Conservation (phyloP, 202 grass and related monocot genomes). For the Zoysia matrella region DNA sequence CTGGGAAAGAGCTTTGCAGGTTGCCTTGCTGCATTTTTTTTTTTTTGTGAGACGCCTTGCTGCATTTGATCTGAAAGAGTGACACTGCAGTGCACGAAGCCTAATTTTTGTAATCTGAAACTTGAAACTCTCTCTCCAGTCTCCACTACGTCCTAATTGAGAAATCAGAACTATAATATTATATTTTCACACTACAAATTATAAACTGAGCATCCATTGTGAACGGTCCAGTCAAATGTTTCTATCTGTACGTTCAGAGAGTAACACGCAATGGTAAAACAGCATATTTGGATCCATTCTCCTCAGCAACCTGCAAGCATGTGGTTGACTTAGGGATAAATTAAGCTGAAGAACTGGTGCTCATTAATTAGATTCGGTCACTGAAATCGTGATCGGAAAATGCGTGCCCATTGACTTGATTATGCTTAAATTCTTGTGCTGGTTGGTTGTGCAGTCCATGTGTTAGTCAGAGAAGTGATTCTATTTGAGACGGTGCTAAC, state of each 20-base stretch:
- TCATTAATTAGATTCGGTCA: slow-evolving; percentile 61
- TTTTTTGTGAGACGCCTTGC: too few species aligned
- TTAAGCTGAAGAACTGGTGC: slow-evolving; percentile 3
- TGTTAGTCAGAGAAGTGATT: slow-evolving; percentile 28
- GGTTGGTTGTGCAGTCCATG: background rate
- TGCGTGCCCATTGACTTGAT: slow-evolving; percentile 46
- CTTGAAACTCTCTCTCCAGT: too few species aligned
- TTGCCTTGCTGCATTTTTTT: background rate
- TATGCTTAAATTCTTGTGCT: slow-evolving; percentile 8
- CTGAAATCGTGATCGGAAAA: slow-evolving; percentile 41
- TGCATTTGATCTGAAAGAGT: too few species aligned
- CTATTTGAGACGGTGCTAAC: slow-evolving; percentile 35
- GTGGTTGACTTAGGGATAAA: slow-evolving; percentile 45
- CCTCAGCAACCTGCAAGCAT: slow-evolving; percentile 9
- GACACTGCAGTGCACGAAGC: too few species aligned
- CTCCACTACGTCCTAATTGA: too few species aligned
- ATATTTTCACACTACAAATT: background rate
- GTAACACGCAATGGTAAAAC: background rate
- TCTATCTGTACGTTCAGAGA: background rate
- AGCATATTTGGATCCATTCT: background rate
- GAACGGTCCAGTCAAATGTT: background rate
- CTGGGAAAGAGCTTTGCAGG: slow-evolving; percentile 20
- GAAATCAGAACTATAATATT: too few species aligned
- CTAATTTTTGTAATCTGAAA: too few species aligned
- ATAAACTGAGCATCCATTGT: background rate